Evolutionary conservation across 2,329 filamentous ascomycete species (phyloP), one percentile per base, ranked within the genome.

Genomic region (Neofusicoccum sp.): DNA sequence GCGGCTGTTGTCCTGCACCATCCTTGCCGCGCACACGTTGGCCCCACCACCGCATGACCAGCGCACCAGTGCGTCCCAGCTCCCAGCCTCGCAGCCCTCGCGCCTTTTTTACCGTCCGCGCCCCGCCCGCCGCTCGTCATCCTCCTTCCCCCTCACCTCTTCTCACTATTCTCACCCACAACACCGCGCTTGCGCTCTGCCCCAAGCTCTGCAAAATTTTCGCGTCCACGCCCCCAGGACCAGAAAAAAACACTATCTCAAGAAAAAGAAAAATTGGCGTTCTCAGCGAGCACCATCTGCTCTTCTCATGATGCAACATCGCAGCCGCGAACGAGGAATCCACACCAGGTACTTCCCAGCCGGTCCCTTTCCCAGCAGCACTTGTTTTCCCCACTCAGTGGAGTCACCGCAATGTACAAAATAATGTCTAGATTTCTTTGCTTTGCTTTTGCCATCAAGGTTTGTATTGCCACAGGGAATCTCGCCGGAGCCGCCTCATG

Each of bases 261-360:
- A 38, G 20, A 16, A 47, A 45, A 49, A 60, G 20, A 60, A 43
- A 51, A 6, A 40, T 43, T 60, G 57, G 57, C 49, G 11, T 33
- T 9, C 36, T 36, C 57, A 60, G 57, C 43, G 71, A 74, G 71
- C 73, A 49, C 70, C 69, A 44, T 48, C 49, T 56, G 59, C 70
- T 69, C 72, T 70, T 75, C 73, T 75, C 73, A 76, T 72, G 70
- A 76, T 76, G 73, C 72, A 73, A 74, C 71, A 71, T 76, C 73
- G 72, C 73, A 76, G 71, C 70, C 73, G 72, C 73, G 68, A 72
- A 69, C 68, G 51, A 65, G 63, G 69, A 75, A 69, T 70, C 72
- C 67, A 71, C 67, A 70, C 72, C 66, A 76, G 73, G 73, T 76
- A 76, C 70, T 73, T 71, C 72, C 73, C 73, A 61, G 72, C 70